Conservation (phyloP, 169 alveolate genomes). For the Eimeria acervulina region DNA sequence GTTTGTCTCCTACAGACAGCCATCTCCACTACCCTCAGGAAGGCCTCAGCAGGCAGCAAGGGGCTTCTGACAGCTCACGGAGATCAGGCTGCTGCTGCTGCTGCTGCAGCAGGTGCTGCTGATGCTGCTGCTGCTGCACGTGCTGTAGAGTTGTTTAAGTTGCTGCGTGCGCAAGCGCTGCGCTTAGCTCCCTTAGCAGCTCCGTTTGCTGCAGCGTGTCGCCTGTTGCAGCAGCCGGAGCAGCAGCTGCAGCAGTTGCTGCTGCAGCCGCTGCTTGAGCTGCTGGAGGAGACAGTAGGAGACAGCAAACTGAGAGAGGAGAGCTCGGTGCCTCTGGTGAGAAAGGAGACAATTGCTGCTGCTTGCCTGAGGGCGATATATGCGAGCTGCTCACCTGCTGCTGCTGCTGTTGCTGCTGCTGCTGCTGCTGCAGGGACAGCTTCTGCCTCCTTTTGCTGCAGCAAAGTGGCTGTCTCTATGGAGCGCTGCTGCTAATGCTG, state of each 20-base stretch:
- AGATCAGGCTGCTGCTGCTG: neutral
- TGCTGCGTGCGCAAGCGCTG: neutral
- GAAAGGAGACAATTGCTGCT: neutral
- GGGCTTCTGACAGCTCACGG: neutral
- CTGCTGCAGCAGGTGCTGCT: no score
- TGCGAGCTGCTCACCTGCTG: neutral
- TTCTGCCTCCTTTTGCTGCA: constrained; percentile 17
- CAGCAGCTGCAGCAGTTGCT: no score
- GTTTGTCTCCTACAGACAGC: neutral
- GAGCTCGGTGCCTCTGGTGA: no score
- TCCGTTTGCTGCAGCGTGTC: constrained; percentile 29
- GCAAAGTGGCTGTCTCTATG: constrained; percentile 1
- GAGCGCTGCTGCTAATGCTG: neutral
- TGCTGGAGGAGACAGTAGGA: constrained; percentile 4
- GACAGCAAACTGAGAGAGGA: neutral
- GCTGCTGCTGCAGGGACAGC: constrained; percentile 27
- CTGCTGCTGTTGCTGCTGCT: neutral
- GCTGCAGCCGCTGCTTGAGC: no score
- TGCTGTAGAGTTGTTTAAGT: neutral
- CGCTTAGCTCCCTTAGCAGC: constrained; percentile 16
- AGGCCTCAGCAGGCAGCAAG: neutral
- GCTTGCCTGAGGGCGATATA: neutral
- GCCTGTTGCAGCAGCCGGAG: constrained; percentile 7
- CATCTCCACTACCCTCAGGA: neutral
- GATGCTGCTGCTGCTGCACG: no score